Evolutionary conservation across 352 stramenopile genomes (phyloP).

Genomic region (Thraustochytrium striatum): DNA sequence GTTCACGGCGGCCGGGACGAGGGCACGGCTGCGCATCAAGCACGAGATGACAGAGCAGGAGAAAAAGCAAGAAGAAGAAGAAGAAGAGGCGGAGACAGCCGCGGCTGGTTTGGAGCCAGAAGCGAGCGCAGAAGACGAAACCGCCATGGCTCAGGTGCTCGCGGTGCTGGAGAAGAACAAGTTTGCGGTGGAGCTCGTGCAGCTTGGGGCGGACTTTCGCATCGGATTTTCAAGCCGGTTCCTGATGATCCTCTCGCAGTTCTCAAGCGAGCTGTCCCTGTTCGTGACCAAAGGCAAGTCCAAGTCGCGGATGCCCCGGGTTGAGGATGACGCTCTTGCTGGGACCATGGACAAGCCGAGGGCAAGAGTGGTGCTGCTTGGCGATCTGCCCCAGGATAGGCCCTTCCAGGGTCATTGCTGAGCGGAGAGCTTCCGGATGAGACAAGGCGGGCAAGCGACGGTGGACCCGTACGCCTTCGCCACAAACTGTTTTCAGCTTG

Average conservation of each 20-base stretch:
- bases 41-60: no score
- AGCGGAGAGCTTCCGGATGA: background rate
- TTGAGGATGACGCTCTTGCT: slow-evolving; percentile 1
- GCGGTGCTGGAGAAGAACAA: background rate
- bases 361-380: slow-evolving; percentile 20
- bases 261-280: background rate
- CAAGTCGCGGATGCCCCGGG: background rate
- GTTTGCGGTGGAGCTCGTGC: background rate
- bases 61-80: no score
- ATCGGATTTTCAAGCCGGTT: background rate
- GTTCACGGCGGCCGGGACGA: background rate
- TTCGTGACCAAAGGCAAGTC: background rate
- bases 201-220: slow-evolving; percentile 2
- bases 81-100: background rate
- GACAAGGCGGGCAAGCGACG: background rate
- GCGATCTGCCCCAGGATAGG: background rate
- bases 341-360: slow-evolving; percentile 16
- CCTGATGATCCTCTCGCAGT: background rate
- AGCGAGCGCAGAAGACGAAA: background rate
- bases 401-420: background rate
- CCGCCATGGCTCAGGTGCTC: no score
- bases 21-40: background rate
- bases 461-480: slow-evolving; percentile 12
- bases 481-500: slow-evolving; percentile 2
- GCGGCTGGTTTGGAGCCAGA: background rate